Base-by-base conservation (phyloP, 169 alveolate species). In the Ichthyophthirius multifiliis region DNA sequence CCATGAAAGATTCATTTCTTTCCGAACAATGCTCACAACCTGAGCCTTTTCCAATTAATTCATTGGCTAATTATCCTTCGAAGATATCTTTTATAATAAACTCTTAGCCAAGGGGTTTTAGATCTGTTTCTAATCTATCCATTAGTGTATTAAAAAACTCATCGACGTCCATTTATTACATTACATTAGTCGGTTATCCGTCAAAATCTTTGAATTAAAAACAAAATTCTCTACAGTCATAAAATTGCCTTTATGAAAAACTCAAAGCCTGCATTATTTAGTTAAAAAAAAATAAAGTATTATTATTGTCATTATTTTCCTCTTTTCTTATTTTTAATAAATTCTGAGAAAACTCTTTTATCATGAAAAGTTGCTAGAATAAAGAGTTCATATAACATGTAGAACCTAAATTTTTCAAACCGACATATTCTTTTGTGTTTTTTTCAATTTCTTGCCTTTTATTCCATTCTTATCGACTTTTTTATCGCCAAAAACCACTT, bases 371-470 rank as follows among this genome's bases (percentile, higher is more conserved):
- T 75, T 98, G 96, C 90, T 99, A 99, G 62, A 99, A 91, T 31
- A 98, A 91, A 44, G 99, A 99, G 86, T 98, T 99, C 99, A 99
- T 98, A 88, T 99, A 99, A 91, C 99, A 99, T 9, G 99, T 98
- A 47, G 99, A 99, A 3, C 99, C 99, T 63, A 97, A 97, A 85
- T 98, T 98, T 77, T 95, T 94, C 48, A 98, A 76, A 0, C 99
- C 99, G 30, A 97, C 99, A 85, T 89, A 96, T 1, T 99, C 99
- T 15, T 98, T 96, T 30, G 91, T 88, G 5, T 91, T 76, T 73
- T 97, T 91, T 73, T 87, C 93, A 80, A 74, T 74, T 4, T 55
- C 81, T 43, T 45, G 48, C 30, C 88, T 65, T 43, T 80, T 83
- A 27, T 65, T 62, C 94, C 96, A 92, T 39, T 87, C 94, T 35